These are phyloP conservation scores for Lichtheimia ramosa DNA, from an alignment of 371 early-diverging fungal genomes.

Conservation along the genomic window DNA sequence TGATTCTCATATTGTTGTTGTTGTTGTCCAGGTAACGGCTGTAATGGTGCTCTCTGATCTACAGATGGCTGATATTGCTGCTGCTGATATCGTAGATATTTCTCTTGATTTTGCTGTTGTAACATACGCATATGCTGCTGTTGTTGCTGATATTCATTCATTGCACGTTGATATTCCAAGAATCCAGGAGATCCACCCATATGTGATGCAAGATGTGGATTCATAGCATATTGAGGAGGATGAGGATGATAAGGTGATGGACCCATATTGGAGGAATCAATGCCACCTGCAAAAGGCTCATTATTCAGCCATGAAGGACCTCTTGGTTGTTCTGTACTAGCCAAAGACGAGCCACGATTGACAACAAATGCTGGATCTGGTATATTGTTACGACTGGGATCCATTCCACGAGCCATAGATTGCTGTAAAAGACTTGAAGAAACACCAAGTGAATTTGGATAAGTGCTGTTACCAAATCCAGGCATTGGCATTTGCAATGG, in stretches of 20 bases:
- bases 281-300: neutral
- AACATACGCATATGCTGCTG: slow-evolving; percentile 52
- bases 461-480: too few species aligned
- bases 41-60: slow-evolving; percentile 9
- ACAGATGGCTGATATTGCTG: slow-evolving; percentile 49
- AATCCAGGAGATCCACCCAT: slow-evolving; percentile 22
- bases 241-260: slow-evolving; percentile 19
- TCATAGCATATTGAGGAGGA: slow-evolving; percentile 9
- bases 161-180: slow-evolving; percentile 38
- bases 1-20: slow-evolving; percentile 14
- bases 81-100: slow-evolving; percentile 48
- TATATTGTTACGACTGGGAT: slow-evolving; percentile 4
- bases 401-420: slow-evolving; percentile 19
- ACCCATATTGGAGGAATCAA: slow-evolving; percentile 29
- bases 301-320: slow-evolving; percentile 35
- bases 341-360: slow-evolving; percentile 22
- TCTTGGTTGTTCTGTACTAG: slow-evolving; percentile 17
- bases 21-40: slow-evolving; percentile 29
- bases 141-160: slow-evolving; percentile 34
- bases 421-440: too few species aligned
- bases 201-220: slow-evolving; percentile 27
- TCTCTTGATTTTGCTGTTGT: slow-evolving; percentile 51
- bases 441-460: too few species aligned
- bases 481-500: too few species aligned
- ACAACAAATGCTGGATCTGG: slow-evolving; percentile 15